These are phyloP conservation scores for Diplodia sapinea DNA, from an alignment of 2,329 filamentous ascomycete genomes.

Conservation along the genomic window DNA sequence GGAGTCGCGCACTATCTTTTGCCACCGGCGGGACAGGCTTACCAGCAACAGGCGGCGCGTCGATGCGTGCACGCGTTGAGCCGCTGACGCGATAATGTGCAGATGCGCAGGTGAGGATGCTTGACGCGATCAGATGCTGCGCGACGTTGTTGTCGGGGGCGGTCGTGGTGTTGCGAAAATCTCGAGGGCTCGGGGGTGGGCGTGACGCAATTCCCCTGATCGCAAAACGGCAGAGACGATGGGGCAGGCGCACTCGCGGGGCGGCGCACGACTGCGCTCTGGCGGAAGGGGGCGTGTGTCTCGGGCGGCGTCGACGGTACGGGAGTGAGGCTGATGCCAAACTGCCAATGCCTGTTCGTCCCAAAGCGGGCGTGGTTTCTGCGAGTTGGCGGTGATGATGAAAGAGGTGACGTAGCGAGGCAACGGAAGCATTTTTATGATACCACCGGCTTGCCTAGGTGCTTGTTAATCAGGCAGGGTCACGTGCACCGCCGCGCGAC, in stretches of 20 bases:
- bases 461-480: constrained; percentile 24
- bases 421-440: constrained; percentile 32
- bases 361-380: constrained; percentile 30
- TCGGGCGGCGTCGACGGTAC: constrained; percentile 30
- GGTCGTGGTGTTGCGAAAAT: constrained; percentile 29
- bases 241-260: constrained; percentile 26
- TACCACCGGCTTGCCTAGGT: constrained; percentile 15
- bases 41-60: constrained; percentile 27
- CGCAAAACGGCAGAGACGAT: constrained; percentile 26
- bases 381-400: constrained; percentile 32
- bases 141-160: constrained; percentile 10
- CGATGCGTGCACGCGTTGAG: constrained; percentile 21
- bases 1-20: constrained; percentile 30
- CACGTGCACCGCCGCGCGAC: constrained; percentile 18
- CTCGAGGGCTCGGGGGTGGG: constrained; percentile 29
- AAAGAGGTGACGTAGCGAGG: constrained; percentile 31
- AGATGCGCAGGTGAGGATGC: constrained; percentile 1
- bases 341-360: constrained; percentile 32
- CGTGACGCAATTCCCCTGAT: constrained; percentile 32
- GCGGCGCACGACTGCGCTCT: constrained; percentile 27
- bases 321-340: constrained; percentile 30
- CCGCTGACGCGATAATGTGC: constrained; percentile 11
- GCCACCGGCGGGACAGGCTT: constrained; percentile 28
- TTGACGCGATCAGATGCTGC: constrained; percentile 21
- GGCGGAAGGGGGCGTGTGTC: constrained; percentile 18